Base-by-base conservation (phyloP, 495 filamentous ascomycete genomes). In the Xylaria longipes region DNA sequence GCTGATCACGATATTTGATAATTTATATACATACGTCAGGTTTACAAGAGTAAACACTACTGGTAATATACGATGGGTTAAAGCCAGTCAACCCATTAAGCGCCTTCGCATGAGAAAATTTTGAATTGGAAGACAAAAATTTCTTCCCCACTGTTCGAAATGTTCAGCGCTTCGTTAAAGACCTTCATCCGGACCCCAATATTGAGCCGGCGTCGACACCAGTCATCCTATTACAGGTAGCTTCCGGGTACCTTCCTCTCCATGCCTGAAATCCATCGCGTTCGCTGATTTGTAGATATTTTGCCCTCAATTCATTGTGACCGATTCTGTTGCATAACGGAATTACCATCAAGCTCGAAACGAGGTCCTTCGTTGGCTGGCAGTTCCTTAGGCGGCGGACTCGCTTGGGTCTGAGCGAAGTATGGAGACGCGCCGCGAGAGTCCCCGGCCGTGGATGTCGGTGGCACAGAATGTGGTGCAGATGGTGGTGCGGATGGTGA, bases 381-480 rank as follows among this genome's bases (percentile, higher is more conserved):
- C 27, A 66, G 63, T 11, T 66, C 63, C 46, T 66, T 52, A 4
- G 63, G 43, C n/a, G 43, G 63, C n/a, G 17, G 57, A 20, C 17
- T 60, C 56, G 3, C 20, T 9, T 33, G 22, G 22, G 27, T 31
- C 56, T 37, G 31, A 17, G n/a, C 29, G 0, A n/a, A 35, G 54
- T 60, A 35, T 2, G 57, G 57, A 37, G 57, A 37, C 57, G 20
- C 57, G 33, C 7, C 17, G 17, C 33, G 57, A 60, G 57, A 60
- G 57, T n/a, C 20, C 31, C 22, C 57, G 57, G 33, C n/a, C 17
- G 20, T 60, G 37, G 60, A 43, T 9, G 48, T 35, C 31, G 46
- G 63, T 35, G 20, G 29, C 25, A 45, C 41, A 60, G 60, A 63
- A 27, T 5, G 15, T 33, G 45, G 22, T 39, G 9, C 12, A 7